Evolutionary conservation across 1,284 basidiomycete genomes (phyloP), one percentile per base, ranked within the genome.

Genomic region (Pseudozyma tsukubaensis): DNA sequence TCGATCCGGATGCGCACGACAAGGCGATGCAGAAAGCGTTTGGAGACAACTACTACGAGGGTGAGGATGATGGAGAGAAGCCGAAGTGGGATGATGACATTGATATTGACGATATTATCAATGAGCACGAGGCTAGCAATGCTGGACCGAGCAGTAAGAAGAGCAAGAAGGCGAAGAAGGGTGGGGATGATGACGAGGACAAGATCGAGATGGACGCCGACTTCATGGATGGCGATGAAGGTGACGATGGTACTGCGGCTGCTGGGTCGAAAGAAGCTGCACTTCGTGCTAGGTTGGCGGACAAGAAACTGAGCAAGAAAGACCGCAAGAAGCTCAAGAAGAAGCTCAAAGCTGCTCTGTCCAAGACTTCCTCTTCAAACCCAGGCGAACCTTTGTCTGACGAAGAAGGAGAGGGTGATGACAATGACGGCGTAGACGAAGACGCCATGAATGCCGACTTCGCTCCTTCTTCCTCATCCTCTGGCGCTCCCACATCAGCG

Each of bases 21-120:
- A 54, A 61, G 34, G 56, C 75, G 43, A 84, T 84, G 83, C 56
- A 72, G 37, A 53, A 44, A 29, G 78, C 73, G 9, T 84, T 84
- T 43, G 74, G 76, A 16, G 81, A 84, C 21, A 56, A 55, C 3
- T 84, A 83, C 57, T 83, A 84, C 51, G 24, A 65, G 7, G 64
- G 47, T 2, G 66, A 62, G 13, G 78, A 77, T 10, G 76, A 75
- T 11, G 69, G 49, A 11, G 87, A 42, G 68, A 95, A 96, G 85
- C 94, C 95, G 5, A 86, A 86, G 0, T 97, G 94, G 94, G 91
- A 92, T 35, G 92, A 94, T 70, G 93, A 96, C 70, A 91, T 94
- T 68, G 89, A 94, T 73, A 89, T 94, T 60, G 88, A 87, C 10
- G 90, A 92, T 78, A 90, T 95, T 55, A 82, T 87, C 12, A 86